Percentiles rank a stretch among this genome's conserved stretches.
These are phyloP conservation scores for Phytophthora litchii DNA, from an alignment of 352 stramenopile species.

Conservation along the genomic window DNA sequence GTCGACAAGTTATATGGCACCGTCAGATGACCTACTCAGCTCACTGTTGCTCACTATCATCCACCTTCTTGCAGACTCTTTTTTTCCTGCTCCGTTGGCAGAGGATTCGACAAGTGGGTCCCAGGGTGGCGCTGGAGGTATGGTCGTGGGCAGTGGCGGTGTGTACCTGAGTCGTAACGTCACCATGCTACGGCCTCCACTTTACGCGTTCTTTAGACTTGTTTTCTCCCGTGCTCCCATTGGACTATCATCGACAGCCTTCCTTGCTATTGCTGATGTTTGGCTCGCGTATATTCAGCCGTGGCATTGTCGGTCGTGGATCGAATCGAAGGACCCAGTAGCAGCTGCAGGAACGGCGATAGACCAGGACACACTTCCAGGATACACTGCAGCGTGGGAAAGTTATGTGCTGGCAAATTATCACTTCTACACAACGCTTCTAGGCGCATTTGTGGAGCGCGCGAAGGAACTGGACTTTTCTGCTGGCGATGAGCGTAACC, in stretches of 20 bases:
- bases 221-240: conserved; percentile 86
- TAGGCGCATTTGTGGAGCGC: conserved; percentile 81
- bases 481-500: conserved; percentile 57
- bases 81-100: conserved; percentile 64
- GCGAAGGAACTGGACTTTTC: conserved; percentile 88
- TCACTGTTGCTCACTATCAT: conserved; percentile 85
- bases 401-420: conserved; percentile 89
- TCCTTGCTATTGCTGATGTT: conserved; percentile 83
- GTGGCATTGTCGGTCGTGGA: conserved; percentile 80
- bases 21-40: conserved; percentile 82
- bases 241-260: conserved; percentile 77
- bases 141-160: conserved; percentile 43
- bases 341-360: conserved; percentile 1
- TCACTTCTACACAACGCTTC: conserved; percentile 86
- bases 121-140: conserved; percentile 26
- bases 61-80: conserved; percentile 81
- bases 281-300: conserved; percentile 89
- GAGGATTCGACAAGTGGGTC: conserved; percentile 30
- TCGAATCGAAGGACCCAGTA: conserved; percentile 35
- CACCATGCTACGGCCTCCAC: conserved; percentile 67
- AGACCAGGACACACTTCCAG: conserved; percentile 16
- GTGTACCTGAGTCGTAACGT: conserved; percentile 79
- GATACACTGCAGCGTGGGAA: conserved; percentile 71
- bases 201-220: conserved; percentile 86
- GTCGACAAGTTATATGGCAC: conserved; percentile 84